phyloP scores from a whole-genome alignment of 768 basidiomycete genomes.

The Tulasnella sp. region DNA sequence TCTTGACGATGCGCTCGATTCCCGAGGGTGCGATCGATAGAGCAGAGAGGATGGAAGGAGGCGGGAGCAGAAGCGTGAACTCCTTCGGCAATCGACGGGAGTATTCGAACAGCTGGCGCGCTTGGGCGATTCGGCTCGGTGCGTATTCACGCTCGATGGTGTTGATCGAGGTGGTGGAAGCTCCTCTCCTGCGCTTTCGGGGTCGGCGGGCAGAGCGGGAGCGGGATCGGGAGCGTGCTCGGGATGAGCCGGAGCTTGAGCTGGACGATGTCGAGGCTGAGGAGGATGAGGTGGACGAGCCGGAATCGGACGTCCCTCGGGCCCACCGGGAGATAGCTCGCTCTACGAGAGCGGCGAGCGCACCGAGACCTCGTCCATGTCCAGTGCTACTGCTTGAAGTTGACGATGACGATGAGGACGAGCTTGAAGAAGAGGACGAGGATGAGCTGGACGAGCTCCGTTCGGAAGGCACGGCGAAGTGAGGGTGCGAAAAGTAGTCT shows the following conservation, averaged over 20 bases:
- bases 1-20: conserved; percentile 25
- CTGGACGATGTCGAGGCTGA: conserved; percentile 36
- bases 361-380: conserved; percentile 28
- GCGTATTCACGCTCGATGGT: conserved; percentile 47
- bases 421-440: conserved; percentile 29
- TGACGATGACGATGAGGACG: conserved; percentile 30
- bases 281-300: conserved; percentile 25
- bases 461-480: conserved; percentile 21
- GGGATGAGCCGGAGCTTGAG: conserved; percentile 28
- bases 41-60: conserved; percentile 20
- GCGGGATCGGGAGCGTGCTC: conserved; percentile 27
- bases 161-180: conserved; percentile 40
- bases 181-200: conserved; percentile 37
- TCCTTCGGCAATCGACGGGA: conserved; percentile 47
- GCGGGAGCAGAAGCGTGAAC: conserved; percentile 54
- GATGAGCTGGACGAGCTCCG: conserved; percentile 22
- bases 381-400: conserved; percentile 27
- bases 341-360: conserved; percentile 52
- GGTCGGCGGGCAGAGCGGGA: conserved; percentile 24
- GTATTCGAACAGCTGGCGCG: conserved; percentile 47
- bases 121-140: conserved; percentile 36
- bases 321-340: conserved; percentile 65
- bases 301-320: conserved; percentile 25
- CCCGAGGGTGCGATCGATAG: not conserved
- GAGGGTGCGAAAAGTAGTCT: conserved; percentile 19